Evolutionary conservation across 306 rosid genomes (phyloP).

Genomic region (Sicyos baderoa): DNA sequence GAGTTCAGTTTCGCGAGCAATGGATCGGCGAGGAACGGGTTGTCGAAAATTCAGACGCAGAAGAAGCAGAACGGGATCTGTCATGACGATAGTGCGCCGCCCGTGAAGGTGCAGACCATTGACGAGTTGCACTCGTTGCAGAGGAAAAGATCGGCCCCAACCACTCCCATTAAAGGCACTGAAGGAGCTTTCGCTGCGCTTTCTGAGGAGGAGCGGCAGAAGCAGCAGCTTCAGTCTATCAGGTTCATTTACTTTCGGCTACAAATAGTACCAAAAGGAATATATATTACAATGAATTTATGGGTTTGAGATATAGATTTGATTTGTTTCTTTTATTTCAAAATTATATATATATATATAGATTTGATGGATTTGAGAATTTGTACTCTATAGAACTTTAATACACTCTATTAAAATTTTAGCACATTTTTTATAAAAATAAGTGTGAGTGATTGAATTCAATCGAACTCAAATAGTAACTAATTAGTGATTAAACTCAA

Average conservation of each 20-base stretch:
- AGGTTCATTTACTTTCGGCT: slow-evolving; percentile 28
- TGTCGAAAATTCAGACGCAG: slow-evolving; percentile 45
- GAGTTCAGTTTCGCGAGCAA: slow-evolving; percentile 28
- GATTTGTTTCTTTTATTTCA: no score
- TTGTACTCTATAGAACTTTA: no score
- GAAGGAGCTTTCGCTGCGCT: slow-evolving; percentile 30
- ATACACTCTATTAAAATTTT: no score
- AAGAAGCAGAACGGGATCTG: slow-evolving; percentile 37
- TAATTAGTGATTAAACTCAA: no score
- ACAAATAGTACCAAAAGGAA: no score
- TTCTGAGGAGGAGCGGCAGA: slow-evolving; percentile 55
- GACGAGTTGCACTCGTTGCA: slow-evolving; percentile 85
- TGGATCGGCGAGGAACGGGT: slow-evolving; percentile 30
- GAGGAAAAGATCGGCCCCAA: slow-evolving; percentile 61
- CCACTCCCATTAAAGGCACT: slow-evolving; percentile 45
- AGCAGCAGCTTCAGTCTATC: slow-evolving; percentile 69
- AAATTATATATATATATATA: no score
- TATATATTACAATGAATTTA: no score
- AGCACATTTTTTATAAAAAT: no score
- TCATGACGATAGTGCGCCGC: slow-evolving; percentile 60
- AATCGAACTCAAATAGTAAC: no score
- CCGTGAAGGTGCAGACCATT: slow-evolving; percentile 66
- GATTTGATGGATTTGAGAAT: no score
- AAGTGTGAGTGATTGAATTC: no score
- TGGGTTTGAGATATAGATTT: no score